Base-by-base conservation (phyloP, 1,139 yeast genomes). In the Candida anutae region DNA sequence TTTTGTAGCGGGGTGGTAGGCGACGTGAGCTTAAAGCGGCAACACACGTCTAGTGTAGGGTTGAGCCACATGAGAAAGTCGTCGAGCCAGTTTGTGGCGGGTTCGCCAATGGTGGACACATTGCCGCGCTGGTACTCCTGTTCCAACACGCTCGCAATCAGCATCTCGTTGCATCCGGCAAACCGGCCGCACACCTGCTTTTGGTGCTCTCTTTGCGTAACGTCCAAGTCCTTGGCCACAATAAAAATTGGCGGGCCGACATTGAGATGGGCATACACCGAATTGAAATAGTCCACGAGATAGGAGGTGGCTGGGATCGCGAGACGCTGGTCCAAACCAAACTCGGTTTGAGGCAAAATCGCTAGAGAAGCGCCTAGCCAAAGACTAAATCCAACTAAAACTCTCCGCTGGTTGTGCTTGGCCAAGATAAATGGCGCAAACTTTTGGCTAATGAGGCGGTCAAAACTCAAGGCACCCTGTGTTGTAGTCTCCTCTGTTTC, bases 231-330 rank as follows among this genome's bases (percentile, higher is more conserved):
- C 31, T 72, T 70, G 13, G 84, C 74, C 18, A 90, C 88, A 51
- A 85, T 81, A 46, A 82, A 90, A 1, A 84, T 69, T 0, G 98
- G 98, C 1, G 98, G 95, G 0, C 97, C 98, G 3, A 82, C 81
- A 37, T 81, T 78, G 34, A 90, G 62, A 46, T 77, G 81, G 3
- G 65, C 53, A 46, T 80, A 82, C 10, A 87, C 63, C 28, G 90
- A 87, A 37, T 79, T 62, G 55, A 83, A 90, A 50, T 90, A 90
- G 30, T 74, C 66, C 20, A 85, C 76, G 42, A 90, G 57, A 44
- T 87, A 84, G 0, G 96, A 87, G 31, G 73, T 87, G 4, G 68
- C 56, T 0, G 97, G 97, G 11, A 90, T 69, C 0, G 97, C 97
- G 24, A 80, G 60, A 33, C 94, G 68, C 52, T 90, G 97, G 48